These are phyloP conservation scores for Ophiobolus disseminans DNA, from an alignment of 2,329 filamentous ascomycete genomes.

Conservation along the genomic window DNA sequence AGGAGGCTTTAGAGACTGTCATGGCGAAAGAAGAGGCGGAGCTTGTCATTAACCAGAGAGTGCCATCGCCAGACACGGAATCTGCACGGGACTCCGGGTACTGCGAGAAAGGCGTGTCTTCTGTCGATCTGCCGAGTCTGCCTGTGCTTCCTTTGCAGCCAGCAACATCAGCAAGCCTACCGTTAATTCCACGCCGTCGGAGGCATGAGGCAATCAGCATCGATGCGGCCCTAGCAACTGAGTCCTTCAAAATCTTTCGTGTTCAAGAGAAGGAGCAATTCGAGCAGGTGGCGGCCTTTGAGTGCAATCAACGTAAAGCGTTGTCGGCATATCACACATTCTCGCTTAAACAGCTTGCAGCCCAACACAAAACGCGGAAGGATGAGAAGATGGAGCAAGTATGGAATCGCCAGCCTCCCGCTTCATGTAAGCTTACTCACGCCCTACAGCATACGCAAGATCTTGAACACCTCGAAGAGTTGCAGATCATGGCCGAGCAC, in stretches of 20 bases:
- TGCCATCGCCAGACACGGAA: conserved; percentile 22
- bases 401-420: conserved; percentile 3
- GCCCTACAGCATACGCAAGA: conserved; percentile 45
- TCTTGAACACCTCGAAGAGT: conserved; percentile 54
- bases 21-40: conserved; percentile 49
- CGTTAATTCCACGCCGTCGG: conserved; percentile 13
- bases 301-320: conserved; percentile 42
- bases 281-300: conserved; percentile 38
- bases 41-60: conserved; percentile 24
- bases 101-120: conserved; percentile 34
- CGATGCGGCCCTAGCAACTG: conserved; percentile 30
- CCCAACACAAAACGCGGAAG: conserved; percentile 28
- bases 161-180: conserved; percentile 11
- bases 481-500: conserved; percentile 53
- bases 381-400: conserved; percentile 38
- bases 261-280: conserved; percentile 41
- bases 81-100: conserved; percentile 35
- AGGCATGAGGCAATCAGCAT: conserved; percentile 28
- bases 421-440: conserved; percentile 24
- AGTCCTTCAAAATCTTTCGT: conserved; percentile 35
- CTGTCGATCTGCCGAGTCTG: conserved; percentile 24
- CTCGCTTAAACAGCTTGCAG: conserved; percentile 28
- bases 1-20: conserved; percentile 47
- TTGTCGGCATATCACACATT: conserved; percentile 33
- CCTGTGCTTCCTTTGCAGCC: conserved; percentile 10